Evolutionary conservation across 495 filamentous ascomycete genomes (phyloP).

Genomic region (Recurvomyces mirabilis): DNA sequence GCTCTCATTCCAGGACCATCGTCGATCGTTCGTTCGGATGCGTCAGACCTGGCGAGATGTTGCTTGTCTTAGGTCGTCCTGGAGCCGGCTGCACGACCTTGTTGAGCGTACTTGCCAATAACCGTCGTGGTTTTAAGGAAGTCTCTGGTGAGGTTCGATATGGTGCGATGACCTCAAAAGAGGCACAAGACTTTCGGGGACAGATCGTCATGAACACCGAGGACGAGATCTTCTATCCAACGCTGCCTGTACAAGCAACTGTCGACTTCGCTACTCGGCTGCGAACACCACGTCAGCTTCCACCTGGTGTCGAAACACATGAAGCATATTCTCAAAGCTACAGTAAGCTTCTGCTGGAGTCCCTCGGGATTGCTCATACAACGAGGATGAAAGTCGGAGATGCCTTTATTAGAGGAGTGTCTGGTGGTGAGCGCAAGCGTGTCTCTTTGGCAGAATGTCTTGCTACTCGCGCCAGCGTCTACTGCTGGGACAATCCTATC

Average conservation of each 20-base stretch:
- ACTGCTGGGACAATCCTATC: constrained; percentile 63
- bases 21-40: too few relatives aligned
- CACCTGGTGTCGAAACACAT: constrained; percentile 35
- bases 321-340: constrained; percentile 51
- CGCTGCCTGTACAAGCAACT: constrained; percentile 55
- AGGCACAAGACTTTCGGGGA: constrained; percentile 50
- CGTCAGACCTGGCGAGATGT: too few relatives aligned
- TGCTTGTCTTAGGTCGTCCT: constrained; percentile 61
- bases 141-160: constrained; percentile 54
- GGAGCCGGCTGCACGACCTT: constrained; percentile 65
- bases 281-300: constrained; percentile 43
- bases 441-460: constrained; percentile 60
- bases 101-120: constrained; percentile 44
- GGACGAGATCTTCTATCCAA: constrained; percentile 60
- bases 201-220: constrained; percentile 46
- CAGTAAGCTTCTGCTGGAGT: constrained; percentile 56
- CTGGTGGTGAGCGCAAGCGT: constrained; percentile 64
- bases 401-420: constrained; percentile 54
- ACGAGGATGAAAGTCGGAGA: constrained; percentile 58
- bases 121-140: constrained; percentile 47
- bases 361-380: constrained; percentile 69
- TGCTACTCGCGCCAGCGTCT: constrained; percentile 51
- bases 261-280: constrained; percentile 59
- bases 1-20: too few relatives aligned
- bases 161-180: constrained; percentile 45